These are phyloP conservation scores for Boletus sp. DNA, from an alignment of 768 basidiomycete species.

Conservation along the genomic window DNA sequence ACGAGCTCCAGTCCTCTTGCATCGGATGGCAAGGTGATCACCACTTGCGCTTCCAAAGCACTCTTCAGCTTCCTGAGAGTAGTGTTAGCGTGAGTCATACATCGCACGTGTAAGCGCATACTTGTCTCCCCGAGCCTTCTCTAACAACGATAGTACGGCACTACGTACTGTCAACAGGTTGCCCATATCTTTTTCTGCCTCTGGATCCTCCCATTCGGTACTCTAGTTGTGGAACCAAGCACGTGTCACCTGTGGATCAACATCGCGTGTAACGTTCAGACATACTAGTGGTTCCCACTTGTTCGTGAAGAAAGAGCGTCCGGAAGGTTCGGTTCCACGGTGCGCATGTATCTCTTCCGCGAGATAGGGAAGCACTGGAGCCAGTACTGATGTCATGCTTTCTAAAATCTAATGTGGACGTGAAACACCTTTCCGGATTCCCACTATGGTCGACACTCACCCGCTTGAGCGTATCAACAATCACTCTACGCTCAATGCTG, in stretches of 20 bases:
- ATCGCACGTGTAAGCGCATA: constrained; percentile 32
- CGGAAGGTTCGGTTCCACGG: constrained; percentile 12
- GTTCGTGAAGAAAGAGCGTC: constrained; percentile 63
- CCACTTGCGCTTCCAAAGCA: constrained; percentile 74
- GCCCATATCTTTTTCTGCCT: constrained; percentile 62
- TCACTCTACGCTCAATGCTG: constrained; percentile 55
- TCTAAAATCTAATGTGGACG: constrained; percentile 50
- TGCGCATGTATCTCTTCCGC: constrained; percentile 78
- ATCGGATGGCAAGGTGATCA: constrained; percentile 52
- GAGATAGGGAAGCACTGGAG: constrained; percentile 87
- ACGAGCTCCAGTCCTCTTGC: constrained; percentile 29
- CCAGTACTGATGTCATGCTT: constrained; percentile 67
- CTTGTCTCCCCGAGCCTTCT: constrained; percentile 77
- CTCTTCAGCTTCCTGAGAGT: constrained; percentile 64
- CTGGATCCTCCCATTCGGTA: constrained; percentile 58
- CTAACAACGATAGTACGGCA: constrained; percentile 64
- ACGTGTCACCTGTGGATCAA: neutral
- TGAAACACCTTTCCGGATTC: neutral
- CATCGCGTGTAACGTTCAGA: neutral
- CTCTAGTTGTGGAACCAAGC: constrained; percentile 35
- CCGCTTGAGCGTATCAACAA: constrained; percentile 70
- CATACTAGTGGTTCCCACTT: constrained; percentile 72
- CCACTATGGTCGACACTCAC: constrained; percentile 37
- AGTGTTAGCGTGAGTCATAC: constrained; percentile 1
- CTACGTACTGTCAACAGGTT: constrained; percentile 58